Evolutionary conservation across 2,329 filamentous ascomycete genomes (phyloP), one percentile per base, ranked within the genome.

Genomic region (Nemania sp.): DNA sequence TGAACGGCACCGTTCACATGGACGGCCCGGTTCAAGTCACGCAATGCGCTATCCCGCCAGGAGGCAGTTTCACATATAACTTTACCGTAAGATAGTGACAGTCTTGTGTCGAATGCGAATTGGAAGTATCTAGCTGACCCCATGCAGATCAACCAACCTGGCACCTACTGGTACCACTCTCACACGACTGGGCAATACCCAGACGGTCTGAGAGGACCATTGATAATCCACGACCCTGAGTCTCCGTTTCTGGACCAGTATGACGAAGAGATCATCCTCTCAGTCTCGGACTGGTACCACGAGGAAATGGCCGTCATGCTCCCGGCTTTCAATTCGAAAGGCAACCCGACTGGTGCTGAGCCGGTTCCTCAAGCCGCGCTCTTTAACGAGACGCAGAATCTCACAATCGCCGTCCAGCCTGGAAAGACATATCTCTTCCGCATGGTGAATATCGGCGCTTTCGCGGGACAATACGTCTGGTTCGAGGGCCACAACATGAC

Each of bases 131-230:
- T 39, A 21, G 20, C 60, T 68, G 50, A 68, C 48, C 25, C 10
- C 9, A 17, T 21, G 7, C 39, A 82, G 88, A 73, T 82, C 56
- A 71, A 85, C 50, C 88, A 91, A 76, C 81, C 87, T 0, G 90
- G 90, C 29, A 90, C 89, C 1, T 92, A 91, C 74, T 92, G 90
- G 90, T 93, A 92, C 67, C 89, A 91, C 72, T 89, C 86, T 4
- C 89, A 91, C 70, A 81, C 81, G 20, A 79, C 81, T 63, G 86
- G 82, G 21, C 88, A 90, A 71, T 91, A 90, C 64, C 87, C 88
- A 1, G 89, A 91, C 71, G 89, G 89, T 11, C 78, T 90, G 5
- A 81, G 88, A 20, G 87, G 82, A 0, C 81, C 87, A 1, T 74
- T 90, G 34, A 82, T 90, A 55, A 78, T 90, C 18, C 83, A 89